Percentiles rank a stretch among this genome's conserved stretches.
phyloP scores from a whole-genome alignment of 2,329 filamentous ascomycete genomes.

The Trichoderma simmonsii region DNA sequence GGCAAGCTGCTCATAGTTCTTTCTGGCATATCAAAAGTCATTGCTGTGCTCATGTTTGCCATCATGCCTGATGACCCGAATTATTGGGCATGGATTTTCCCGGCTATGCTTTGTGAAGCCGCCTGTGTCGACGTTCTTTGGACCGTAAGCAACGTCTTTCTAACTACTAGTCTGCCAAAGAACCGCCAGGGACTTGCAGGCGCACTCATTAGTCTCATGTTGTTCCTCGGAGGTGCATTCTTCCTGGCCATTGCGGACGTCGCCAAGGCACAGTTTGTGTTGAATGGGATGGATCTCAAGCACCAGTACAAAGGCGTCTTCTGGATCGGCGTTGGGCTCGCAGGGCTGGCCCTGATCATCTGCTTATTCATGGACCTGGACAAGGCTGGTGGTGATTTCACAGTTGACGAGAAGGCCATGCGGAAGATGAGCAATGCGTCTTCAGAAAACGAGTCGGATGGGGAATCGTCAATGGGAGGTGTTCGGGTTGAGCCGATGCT shows the following conservation, averaged over 20 bases:
- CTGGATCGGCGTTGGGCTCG: constrained; percentile 56
- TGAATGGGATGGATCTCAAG: constrained; percentile 39
- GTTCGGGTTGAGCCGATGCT: constrained; percentile 8
- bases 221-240: constrained; percentile 62
- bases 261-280: constrained; percentile 40
- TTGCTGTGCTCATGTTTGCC: constrained; percentile 53
- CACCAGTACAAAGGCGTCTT: constrained; percentile 59
- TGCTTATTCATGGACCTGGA: constrained; percentile 27
- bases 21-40: constrained; percentile 49
- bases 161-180: constrained; percentile 59
- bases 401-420: constrained; percentile 22
- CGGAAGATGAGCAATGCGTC: constrained; percentile 14
- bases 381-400: constrained; percentile 25
- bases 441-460: constrained; percentile 9
- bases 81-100: constrained; percentile 65
- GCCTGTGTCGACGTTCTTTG: constrained; percentile 65
- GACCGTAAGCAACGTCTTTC: constrained; percentile 65
- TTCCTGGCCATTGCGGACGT: constrained; percentile 64
- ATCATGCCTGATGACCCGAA: constrained; percentile 50
- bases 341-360: constrained; percentile 46
- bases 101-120: constrained; percentile 57
- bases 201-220: constrained; percentile 58
- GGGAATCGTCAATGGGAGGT: neutral
- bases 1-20: constrained; percentile 52
- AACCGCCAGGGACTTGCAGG: constrained; percentile 62